These are phyloP conservation scores for Lathyrus oleraceus DNA, from an alignment of 306 rosid species.

Conservation along the genomic window DNA sequence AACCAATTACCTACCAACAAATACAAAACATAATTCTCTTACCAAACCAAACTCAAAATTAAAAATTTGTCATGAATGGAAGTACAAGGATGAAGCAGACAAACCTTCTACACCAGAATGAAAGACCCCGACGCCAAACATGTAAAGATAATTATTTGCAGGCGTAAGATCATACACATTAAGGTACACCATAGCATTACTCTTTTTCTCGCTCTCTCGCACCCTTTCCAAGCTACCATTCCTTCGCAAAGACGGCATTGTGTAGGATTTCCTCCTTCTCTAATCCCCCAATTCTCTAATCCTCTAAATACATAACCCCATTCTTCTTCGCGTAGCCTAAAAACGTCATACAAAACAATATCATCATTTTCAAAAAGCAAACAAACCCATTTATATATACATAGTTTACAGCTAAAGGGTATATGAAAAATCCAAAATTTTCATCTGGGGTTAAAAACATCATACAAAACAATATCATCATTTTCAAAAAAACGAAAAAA, in stretches of 20 bases:
- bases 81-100: neutral
- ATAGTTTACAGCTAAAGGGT: neutral
- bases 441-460: constrained; percentile 13
- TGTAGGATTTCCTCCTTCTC: constrained; percentile 33
- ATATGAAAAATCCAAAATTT: neutral
- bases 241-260: constrained; percentile 64
- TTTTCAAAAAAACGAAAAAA: neutral
- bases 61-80: neutral
- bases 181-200: constrained; percentile 57
- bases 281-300: constrained; percentile 31
- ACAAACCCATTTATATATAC: neutral
- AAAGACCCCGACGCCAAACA: constrained; percentile 85
- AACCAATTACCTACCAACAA: neutral
- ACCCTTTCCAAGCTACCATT: constrained; percentile 39
- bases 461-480: neutral
- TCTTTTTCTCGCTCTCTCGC: constrained; percentile 36
- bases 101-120: constrained; percentile 95
- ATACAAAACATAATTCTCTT: neutral
- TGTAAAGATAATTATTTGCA: constrained; percentile 75
- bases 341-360: neutral
- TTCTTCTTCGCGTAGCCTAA: constrained; percentile 39
- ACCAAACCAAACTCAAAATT: constrained; percentile 1
- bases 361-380: neutral
- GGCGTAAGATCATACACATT: constrained; percentile 95
- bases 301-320: constrained; percentile 41